Evolutionary conservation across 2,329 filamentous ascomycete genomes (phyloP).

Genomic region (Pseudogymnoascus pannorum): DNA sequence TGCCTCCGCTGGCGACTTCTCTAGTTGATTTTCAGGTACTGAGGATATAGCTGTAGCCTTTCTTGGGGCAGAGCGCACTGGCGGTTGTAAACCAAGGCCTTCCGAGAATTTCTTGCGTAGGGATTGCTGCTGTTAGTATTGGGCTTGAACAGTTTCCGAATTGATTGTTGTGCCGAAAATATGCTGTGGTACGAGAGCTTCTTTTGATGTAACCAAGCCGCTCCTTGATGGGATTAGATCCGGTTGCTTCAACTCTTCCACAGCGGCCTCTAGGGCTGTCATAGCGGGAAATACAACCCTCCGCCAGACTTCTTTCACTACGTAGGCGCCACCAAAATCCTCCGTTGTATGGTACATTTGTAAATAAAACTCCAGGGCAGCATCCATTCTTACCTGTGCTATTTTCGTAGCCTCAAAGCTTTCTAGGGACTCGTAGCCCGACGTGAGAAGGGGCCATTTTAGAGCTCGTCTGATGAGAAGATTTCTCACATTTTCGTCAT

Average conservation of each 20-base stretch:
- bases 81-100: background rate
- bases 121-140: background rate
- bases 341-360: no score
- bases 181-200: background rate
- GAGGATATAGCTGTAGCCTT: background rate
- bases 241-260: background rate
- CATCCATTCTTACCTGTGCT: background rate
- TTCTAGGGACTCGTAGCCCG: background rate
- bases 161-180: background rate
- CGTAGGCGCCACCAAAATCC: no score
- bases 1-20: background rate
- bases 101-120: background rate
- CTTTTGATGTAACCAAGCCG: background rate
- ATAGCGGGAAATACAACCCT: background rate
- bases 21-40: background rate
- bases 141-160: background rate
- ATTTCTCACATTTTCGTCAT: background rate
- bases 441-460: background rate
- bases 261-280: background rate
- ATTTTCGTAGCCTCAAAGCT: background rate
- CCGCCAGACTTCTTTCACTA: no score
- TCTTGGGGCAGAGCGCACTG: background rate
- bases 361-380: background rate
- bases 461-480: background rate
- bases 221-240: background rate